A percentile compares a stretch with the other conserved stretches of the same genome.
Evolutionary conservation across 2,329 filamentous ascomycete species (phyloP).

Genomic region (Alternaria ventricosa): DNA sequence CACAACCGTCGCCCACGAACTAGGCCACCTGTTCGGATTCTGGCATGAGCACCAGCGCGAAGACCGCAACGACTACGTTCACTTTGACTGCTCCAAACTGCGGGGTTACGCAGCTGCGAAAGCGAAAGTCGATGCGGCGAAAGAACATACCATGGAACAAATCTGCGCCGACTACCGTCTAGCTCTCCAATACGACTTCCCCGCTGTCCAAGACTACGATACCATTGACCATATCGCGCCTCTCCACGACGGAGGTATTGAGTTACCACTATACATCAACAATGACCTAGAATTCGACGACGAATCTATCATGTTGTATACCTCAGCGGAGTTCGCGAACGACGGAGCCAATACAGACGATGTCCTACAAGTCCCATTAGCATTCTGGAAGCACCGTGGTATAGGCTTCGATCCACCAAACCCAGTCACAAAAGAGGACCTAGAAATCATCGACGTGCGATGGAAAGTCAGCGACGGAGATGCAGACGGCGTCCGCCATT

Average conservation of each 20-base stretch:
- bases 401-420: background rate
- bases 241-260: background rate
- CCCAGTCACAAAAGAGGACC: background rate
- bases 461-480: conserved; percentile 1
- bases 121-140: background rate
- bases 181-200: background rate
- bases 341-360: background rate
- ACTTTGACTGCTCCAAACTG: background rate
- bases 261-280: background rate
- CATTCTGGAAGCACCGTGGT: background rate
- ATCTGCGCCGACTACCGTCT: conserved; percentile 4
- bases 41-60: background rate
- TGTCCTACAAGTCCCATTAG: background rate
- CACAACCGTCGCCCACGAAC: background rate
- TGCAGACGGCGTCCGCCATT: background rate
- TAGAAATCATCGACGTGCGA: background rate
- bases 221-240: background rate
- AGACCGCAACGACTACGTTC: background rate
- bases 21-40: conserved; percentile 1
- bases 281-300: conserved; percentile 3
- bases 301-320: conserved; percentile 9
- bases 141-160: background rate
- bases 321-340: background rate
- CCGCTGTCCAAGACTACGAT: background rate
- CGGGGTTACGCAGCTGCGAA: background rate